These are phyloP conservation scores for Ophiostoma triangulosporum DNA, from an alignment of 2,329 filamentous ascomycete genomes.

Conservation along the genomic window DNA sequence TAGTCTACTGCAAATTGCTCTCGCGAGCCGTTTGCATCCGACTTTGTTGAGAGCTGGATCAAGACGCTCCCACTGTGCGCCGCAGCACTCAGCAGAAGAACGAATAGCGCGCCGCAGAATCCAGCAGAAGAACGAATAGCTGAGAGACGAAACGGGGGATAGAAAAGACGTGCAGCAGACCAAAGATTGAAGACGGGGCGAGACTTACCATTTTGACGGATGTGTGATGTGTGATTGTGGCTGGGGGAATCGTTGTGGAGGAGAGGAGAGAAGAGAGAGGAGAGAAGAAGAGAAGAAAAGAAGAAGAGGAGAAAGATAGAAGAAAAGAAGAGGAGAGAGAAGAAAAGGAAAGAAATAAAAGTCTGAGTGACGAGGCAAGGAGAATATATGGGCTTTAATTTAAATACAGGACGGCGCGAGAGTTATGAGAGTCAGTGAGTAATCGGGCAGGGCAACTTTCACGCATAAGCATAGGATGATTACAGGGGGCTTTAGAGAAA, in stretches of 20 bases:
- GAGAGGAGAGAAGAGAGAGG: not conserved
- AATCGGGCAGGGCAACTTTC: not conserved
- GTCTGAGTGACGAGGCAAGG: not conserved
- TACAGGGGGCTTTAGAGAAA: not conserved
- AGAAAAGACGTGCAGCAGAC: not conserved
- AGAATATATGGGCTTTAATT: constrained; percentile 1
- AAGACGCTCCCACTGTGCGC: no score
- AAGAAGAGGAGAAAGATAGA: not conserved
- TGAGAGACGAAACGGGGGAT: no score
- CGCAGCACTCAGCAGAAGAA: not conserved
- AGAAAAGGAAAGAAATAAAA: constrained; percentile 3
- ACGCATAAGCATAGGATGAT: not conserved
- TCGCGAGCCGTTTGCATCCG: no score
- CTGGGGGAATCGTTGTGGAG: not conserved
- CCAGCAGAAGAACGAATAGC: no score
- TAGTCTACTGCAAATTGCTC: not conserved
- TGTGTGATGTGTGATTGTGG: constrained; percentile 7
- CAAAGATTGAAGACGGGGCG: not conserved
- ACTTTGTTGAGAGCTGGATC: no score
- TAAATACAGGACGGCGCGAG: not conserved
- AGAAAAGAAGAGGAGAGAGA: not conserved
- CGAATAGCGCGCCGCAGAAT: not conserved
- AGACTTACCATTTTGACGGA: constrained; percentile 12
- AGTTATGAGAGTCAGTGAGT: not conserved
- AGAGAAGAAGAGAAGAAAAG: not conserved